Base-by-base conservation (phyloP, 768 basidiomycete genomes). In the Boletus eberwhitei region DNA sequence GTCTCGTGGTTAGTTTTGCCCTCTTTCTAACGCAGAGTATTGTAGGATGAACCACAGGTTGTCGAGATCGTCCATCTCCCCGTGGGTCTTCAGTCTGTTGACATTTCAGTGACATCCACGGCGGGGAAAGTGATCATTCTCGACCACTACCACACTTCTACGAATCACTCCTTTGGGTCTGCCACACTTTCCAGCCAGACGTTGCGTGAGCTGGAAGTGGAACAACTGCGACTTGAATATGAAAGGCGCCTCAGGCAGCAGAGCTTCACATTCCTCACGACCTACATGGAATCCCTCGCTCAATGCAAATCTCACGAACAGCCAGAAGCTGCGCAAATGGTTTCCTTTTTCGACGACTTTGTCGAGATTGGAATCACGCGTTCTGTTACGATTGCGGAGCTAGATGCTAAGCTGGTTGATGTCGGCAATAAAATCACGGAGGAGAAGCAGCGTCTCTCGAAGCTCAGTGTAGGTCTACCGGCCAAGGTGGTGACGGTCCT, bases 281-380 rank as follows among this genome's bases (percentile, higher is more conserved):
- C 65, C 2, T 65, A 62, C 26, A 67, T 65, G 60, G 57, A 67
- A 39, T 67, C 65, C 19, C 60, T 66, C 19, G 65, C 65, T 8
- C 53, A 65, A 39, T 65, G 58, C 55, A 59, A 65, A n/a, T 48
- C 40, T 22, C 32, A 55, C 0, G 6, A 2, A 3, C 51, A 57
- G 14, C 37, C 43, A 0, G 60, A 59, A 19, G 59, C 63, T n/a
- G 50, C 59, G 19, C 63, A 56, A 26, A 59, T 66, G 40, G 52
- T 59, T 5, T 32, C 54, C 3, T 59, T 62, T 45, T 64, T 66
- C 37, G 63, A 67, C 36, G 54, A 62, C 2, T 66, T 66, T 22
- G 48, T 66, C 19, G 65, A 62, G 2, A 55, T 67, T 4, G 65
- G 65, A 3, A 16, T 55, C 31, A 31, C 47, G 3, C 57, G 63